Conservation (phyloP, 129 eudicot species). For the Helianthus annuus region HanXRQr2.0-SUNRISE NC_035433.2:61493713-61494212, state of each 20-base stretch:
- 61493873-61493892: too few species aligned
- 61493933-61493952: slow-evolving; percentile 37
- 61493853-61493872: too few species aligned
- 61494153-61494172: slow-evolving; percentile 56
- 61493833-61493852: too few species aligned
- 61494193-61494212: slow-evolving; percentile 47
- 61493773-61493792: too few species aligned
- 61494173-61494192: slow-evolving; percentile 48
- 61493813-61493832: too few species aligned
- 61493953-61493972: slow-evolving; percentile 37
- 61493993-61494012: slow-evolving; percentile 57
- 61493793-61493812: too few species aligned
- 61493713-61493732: slow-evolving; percentile 17
- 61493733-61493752: too few species aligned
- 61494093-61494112: slow-evolving; percentile 37
- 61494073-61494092: slow-evolving; percentile 50
- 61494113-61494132: slow-evolving; percentile 25
- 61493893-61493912: too few species aligned
- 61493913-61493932: too few species aligned
- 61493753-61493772: too few species aligned
- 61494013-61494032: slow-evolving; percentile 57
- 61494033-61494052: slow-evolving; percentile 64
- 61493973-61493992: slow-evolving; percentile 43
- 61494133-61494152: slow-evolving; percentile 29
- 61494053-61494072: slow-evolving; percentile 57